Evolutionary conservation across 345 rosid genomes (phyloP).

Genomic region (Populus pruinosa): DNA sequence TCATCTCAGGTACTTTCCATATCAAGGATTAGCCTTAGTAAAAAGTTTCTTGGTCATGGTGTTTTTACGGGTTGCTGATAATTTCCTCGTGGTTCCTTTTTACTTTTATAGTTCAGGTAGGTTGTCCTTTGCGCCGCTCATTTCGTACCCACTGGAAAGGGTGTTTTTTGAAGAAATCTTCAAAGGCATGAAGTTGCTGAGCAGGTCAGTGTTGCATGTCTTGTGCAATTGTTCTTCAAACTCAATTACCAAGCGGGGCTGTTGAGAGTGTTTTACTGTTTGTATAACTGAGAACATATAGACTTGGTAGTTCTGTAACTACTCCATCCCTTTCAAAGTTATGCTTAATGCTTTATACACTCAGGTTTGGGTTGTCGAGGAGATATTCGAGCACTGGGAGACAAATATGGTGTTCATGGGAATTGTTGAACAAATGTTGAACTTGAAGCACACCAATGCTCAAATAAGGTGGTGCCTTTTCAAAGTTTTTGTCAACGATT

Average conservation of each 20-base stretch:
- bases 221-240: constrained; percentile 5
- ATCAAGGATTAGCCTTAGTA: not conserved
- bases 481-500: not conserved
- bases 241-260: not conserved
- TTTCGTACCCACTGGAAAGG: constrained; percentile 98
- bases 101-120: constrained; percentile 55
- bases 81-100: constrained; percentile 1
- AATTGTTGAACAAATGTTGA: constrained; percentile 98
- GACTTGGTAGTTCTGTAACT: not conserved
- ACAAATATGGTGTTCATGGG: constrained; percentile 98
- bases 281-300: not conserved
- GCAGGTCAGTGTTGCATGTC: constrained; percentile 50
- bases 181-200: constrained; percentile 79
- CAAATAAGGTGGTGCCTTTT: constrained; percentile 83
- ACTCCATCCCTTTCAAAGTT: not conserved
- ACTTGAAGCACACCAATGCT: constrained; percentile 88
- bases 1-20: constrained; percentile 73
- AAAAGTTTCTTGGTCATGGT: not conserved
- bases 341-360: not conserved
- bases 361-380: constrained; percentile 90
- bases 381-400: constrained; percentile 83
- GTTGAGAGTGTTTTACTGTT: not conserved
- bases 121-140: constrained; percentile 93
- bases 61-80: not conserved
- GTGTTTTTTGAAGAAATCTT: constrained; percentile 94